These are phyloP conservation scores for Taphrina flavorubra DNA, from an alignment of 1,139 yeast species.

Conservation along the genomic window DNA sequence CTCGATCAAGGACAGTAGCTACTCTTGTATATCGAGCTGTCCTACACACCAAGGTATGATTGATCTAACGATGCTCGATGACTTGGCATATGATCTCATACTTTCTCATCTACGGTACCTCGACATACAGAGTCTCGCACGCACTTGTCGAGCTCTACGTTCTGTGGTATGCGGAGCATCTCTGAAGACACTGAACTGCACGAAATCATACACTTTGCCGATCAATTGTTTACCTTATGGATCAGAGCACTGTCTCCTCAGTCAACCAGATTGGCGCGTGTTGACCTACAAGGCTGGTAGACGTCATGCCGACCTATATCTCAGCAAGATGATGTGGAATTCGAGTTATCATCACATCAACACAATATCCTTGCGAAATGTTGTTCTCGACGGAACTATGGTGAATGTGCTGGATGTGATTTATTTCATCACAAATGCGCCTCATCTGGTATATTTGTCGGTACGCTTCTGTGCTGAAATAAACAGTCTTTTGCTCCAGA, in stretches of 20 bases:
- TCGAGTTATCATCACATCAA: constrained; percentile 17
- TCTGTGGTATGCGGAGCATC: neutral
- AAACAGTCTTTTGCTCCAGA: constrained; percentile 17
- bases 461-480: constrained; percentile 15
- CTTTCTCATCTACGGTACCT: constrained; percentile 2
- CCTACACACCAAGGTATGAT: neutral
- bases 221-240: constrained; percentile 11
- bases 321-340: constrained; percentile 9
- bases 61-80: constrained; percentile 7
- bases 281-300: constrained; percentile 1
- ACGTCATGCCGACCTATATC: constrained; percentile 2
- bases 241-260: constrained; percentile 3
- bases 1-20: too few species aligned
- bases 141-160: constrained; percentile 12
- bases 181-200: constrained; percentile 12
- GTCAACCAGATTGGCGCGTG: constrained; percentile 11
- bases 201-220: neutral
- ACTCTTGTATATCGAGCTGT: neutral
- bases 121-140: constrained; percentile 4
- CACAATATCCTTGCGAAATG: neutral
- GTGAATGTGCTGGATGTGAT: constrained; percentile 11
- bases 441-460: constrained; percentile 21
- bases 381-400: constrained; percentile 15
- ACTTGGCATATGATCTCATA: constrained; percentile 9
- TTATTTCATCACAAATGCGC: constrained; percentile 7